phyloP scores from a whole-genome alignment of 2,329 filamentous ascomycete species.

The Coniochaeta hoffmannii region DNA sequence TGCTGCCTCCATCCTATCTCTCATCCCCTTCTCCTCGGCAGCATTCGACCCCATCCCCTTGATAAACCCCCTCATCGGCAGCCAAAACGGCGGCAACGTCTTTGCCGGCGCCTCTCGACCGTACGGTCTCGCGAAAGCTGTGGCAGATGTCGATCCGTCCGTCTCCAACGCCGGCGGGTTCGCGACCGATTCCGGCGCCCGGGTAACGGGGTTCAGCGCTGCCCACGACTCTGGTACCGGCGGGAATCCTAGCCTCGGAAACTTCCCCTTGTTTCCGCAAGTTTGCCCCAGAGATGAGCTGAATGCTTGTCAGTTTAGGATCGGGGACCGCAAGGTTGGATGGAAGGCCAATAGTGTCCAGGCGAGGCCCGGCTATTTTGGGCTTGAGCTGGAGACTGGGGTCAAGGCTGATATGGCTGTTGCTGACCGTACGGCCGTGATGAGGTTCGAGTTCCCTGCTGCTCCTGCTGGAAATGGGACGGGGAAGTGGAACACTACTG shows the following conservation, averaged over 20 bases:
- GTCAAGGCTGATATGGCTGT: constrained; percentile 53
- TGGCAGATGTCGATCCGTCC: constrained; percentile 41
- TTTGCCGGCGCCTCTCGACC: constrained; percentile 49
- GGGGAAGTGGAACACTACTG: constrained; percentile 5
- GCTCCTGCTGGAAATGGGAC: constrained; percentile 17
- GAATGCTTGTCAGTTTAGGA: constrained; percentile 47
- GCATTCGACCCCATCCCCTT: constrained; percentile 16
- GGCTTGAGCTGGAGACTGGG: constrained; percentile 43
- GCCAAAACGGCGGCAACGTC: constrained; percentile 48
- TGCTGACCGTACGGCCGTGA: constrained; percentile 54
- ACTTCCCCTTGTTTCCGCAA: constrained; percentile 38
- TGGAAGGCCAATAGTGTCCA: constrained; percentile 33
- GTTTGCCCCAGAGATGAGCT: constrained; percentile 37
- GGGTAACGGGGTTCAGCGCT: constrained; percentile 42
- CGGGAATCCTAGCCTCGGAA: constrained; percentile 35
- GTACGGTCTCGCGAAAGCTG: constrained; percentile 49
- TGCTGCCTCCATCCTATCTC: background rate
- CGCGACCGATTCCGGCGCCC: constrained; percentile 33
- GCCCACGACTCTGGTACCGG: constrained; percentile 37
- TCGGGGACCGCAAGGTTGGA: constrained; percentile 33
- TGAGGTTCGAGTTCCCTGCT: constrained; percentile 49
- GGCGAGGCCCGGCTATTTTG: constrained; percentile 49
- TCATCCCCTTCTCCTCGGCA: background rate
- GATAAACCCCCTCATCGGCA: constrained; percentile 45
- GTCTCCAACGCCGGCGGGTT: constrained; percentile 33